Evolutionary conservation across 768 basidiomycete species (phyloP), one percentile per base, ranked within the genome.

Genomic region (Porphyrellus cyaneotinctus): DNA sequence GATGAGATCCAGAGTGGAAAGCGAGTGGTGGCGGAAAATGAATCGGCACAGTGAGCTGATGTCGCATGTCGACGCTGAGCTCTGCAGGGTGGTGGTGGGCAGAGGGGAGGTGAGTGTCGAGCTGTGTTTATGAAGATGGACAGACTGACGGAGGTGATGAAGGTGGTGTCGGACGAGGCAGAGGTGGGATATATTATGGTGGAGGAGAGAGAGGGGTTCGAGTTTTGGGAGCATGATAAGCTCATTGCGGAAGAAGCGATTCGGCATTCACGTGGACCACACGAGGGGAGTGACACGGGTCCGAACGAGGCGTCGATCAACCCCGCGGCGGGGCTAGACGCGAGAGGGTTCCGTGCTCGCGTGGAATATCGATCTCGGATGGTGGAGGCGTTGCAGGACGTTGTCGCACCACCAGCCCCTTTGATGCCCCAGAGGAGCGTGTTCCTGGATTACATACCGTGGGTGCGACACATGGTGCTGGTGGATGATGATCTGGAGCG

Each of bases 381-480:
- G 59, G 66, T 63, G 54, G 69, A 70, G 52, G 76, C 78, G 61
- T 67, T 89, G 59, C 71, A 74, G 52, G 73, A 74, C 53, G 61
- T 82, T 38, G 72, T 83, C 56, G 74, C 75, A 17, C 64, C 70
- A 48, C 65, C 72, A 18, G 65, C 70, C 26, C 70, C 77, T 49
- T 54, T 75, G 38, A 70, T 80, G 63, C 75, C 78, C 13, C 72
- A 77, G 43, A 62, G 63, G 18, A 70, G 71, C 35, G 68, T 87
- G 53, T 77, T 79, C 60, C 65, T 85, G 63, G 88, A 95, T 43
- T 88, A 90, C 69, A 70, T 81, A 58, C 86, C 91, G 30, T 79
- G 77, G 69, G 72, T 91, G 44, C 74, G 84, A 53, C 62, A 71
- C 53, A 87, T 95, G 66, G 81, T 88, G 36, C 68, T 52, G 24